Evolutionary conservation across 1,284 basidiomycete species (phyloP).

Genomic region (Abortiporus biennis): DNA sequence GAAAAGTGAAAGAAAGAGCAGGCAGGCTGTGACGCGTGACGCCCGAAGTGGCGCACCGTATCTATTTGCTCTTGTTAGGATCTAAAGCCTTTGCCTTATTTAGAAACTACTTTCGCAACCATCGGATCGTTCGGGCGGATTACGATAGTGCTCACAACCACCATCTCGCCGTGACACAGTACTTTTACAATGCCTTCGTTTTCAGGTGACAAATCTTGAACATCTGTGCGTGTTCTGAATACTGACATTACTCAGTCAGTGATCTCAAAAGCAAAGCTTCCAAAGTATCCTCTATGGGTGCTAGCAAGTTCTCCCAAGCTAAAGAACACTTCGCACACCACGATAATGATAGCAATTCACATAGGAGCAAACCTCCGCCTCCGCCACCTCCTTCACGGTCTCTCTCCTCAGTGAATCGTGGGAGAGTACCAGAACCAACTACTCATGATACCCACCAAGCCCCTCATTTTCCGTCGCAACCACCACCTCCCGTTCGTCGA

Average conservation of each 20-base stretch:
- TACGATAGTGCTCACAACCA: not conserved
- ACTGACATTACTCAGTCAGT: not conserved
- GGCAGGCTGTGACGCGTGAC: too few relatives aligned
- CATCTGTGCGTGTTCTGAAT: not conserved
- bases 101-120: not conserved
- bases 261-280: slow-evolving; percentile 59
- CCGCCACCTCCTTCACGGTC: slow-evolving; percentile 17
- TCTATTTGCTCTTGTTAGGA: slow-evolving; percentile 6
- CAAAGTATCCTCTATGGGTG: too few relatives aligned
- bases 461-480: slow-evolving; percentile 7
- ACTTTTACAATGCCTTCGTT: not conserved
- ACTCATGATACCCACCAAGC: too few relatives aligned
- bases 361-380: slow-evolving; percentile 30
- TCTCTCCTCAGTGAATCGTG: slow-evolving; percentile 9
- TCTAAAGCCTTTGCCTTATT: slow-evolving; percentile 8
- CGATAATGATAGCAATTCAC: too few relatives aligned
- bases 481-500: slow-evolving; percentile 15
- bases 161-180: not conserved
- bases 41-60: too few relatives aligned
- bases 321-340: slow-evolving; percentile 45
- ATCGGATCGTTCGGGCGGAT: not conserved
- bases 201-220: not conserved
- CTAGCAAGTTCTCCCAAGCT: too few relatives aligned
- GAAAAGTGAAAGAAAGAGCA: too few relatives aligned
- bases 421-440: too few relatives aligned